Conservation (phyloP, 768 basidiomycete genomes). For the Lactarius sanguifluus region DNA sequence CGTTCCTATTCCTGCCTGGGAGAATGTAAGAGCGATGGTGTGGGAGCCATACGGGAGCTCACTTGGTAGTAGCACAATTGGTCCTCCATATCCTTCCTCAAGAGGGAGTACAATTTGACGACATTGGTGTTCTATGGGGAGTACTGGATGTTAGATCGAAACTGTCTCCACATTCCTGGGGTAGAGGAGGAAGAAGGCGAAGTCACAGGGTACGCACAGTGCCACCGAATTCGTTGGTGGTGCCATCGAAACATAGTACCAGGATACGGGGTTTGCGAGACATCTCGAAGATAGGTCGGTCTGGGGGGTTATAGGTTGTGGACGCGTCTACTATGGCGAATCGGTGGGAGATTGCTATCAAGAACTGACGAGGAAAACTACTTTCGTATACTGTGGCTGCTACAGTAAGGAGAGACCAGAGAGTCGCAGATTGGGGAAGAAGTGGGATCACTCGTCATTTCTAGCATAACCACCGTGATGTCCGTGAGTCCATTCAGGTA, state of each 20-base stretch:
- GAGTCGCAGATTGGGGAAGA: background rate
- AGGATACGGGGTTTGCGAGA: conserved; percentile 21
- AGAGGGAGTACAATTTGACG: conserved; percentile 39
- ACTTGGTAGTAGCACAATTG: conserved; percentile 69
- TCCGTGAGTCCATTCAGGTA: background rate
- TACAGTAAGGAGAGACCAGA: background rate
- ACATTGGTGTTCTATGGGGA: conserved; percentile 42
- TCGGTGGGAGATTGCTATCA: too few species aligned
- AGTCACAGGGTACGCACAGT: background rate
- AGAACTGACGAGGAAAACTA: too few species aligned
- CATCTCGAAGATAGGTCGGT: conserved; percentile 24
- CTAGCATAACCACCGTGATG: background rate
- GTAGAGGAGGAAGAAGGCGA: too few species aligned
- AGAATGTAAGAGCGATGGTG: background rate
- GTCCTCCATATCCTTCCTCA: conserved; percentile 40
- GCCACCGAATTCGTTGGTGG: conserved; percentile 10
- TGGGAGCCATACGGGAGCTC: conserved; percentile 5
- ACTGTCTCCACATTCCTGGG: background rate
- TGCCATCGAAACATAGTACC: conserved; percentile 30
- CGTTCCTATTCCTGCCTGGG: conserved; percentile 47
- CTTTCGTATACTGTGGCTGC: background rate
- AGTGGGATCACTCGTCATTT: background rate
- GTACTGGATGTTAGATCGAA: conserved; percentile 19
- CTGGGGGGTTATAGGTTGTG: background rate
- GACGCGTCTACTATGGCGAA: background rate